Evolutionary conservation across 768 basidiomycete species (phyloP).

Genomic region (Austroboletus festivus): DNA sequence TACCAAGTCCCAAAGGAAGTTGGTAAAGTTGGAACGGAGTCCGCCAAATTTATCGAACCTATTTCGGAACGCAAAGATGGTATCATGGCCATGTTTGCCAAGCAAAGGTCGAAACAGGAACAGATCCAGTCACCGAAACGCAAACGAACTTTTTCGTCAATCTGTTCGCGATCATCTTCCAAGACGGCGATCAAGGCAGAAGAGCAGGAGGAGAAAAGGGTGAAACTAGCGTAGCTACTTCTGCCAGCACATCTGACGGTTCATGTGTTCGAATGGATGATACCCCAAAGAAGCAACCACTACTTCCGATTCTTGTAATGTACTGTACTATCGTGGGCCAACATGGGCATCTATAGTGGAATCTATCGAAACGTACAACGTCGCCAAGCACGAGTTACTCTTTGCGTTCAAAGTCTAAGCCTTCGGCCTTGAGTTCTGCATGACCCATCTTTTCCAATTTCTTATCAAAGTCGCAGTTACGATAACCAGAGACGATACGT

Average conservation of each 20-base stretch:
- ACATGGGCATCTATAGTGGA: not conserved
- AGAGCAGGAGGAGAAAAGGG: conserved; percentile 19
- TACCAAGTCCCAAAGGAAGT: conserved; percentile 89
- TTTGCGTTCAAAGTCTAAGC: conserved; percentile 21
- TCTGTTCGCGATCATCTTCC: not conserved
- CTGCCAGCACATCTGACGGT: not conserved
- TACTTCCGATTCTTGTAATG: conserved; percentile 5
- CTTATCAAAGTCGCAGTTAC: conserved; percentile 79
- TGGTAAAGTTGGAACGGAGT: conserved; percentile 86
- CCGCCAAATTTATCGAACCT: conserved; percentile 78
- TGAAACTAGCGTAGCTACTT: conserved; percentile 13
- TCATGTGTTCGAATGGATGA: not conserved
- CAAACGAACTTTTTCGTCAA: conserved; percentile 24
- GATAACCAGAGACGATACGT: conserved; percentile 86
- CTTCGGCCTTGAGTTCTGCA: conserved; percentile 65
- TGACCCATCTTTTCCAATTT: conserved; percentile 90
- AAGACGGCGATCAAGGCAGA: conserved; percentile 6
- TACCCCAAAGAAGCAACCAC: not conserved
- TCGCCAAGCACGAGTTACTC: conserved; percentile 1
- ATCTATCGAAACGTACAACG: not conserved
- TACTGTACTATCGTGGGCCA: conserved; percentile 4
- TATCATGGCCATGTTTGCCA: conserved; percentile 78
- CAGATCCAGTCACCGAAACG: conserved; percentile 24
- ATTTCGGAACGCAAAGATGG: conserved; percentile 79
- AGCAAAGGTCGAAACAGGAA: conserved; percentile 42